Base-by-base conservation (phyloP, 2,329 filamentous ascomycete species). In the Spiromastix sp. region DNA sequence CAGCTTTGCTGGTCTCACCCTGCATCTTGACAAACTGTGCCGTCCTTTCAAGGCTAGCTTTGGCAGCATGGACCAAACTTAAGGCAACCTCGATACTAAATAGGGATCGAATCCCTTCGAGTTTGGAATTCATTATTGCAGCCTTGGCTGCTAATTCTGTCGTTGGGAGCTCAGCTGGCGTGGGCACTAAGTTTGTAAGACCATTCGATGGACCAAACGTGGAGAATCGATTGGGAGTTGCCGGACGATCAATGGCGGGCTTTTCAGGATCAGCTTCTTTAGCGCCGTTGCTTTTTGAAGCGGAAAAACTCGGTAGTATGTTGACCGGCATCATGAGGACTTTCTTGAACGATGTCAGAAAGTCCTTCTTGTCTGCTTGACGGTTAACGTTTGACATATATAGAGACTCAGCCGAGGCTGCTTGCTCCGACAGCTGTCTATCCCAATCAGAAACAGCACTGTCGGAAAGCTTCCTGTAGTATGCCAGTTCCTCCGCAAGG, bases 271-370 rank as follows among this genome's bases (percentile, higher is more conserved):
- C 42, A 7, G 49, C 50, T 1, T 44, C 30, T 36, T 55, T 58
- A 7, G 48, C 6, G 24, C 50, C 53, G 58, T 60, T 41, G 62
- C 70, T 51, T 77, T 84, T 36, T 70, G 70, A n/a, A 66, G 74
- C 63, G 4, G 73, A 67, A 43, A 85, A 74, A 30, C 73, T 79
- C 2, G 85, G 84, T 3, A 96, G 67, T 6, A 86, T 89, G 34
- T 85, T 93, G 32, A 98, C 89, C 2, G 91, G 91, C 79, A 94
- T 93, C 87, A 98, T 95, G 45, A 98, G 84, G 6, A 98, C 91
- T 59, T 96, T 96, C 54, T 86, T 95, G 68, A 98, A 98, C 0
- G 87, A 94, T 30, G 80, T 91, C 42, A 98, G 56, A 50, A 98
- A 98, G 55, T 98, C 91, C 47, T 86, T 85, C 63, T 98, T 98